phyloP scores from a whole-genome alignment of 2,329 filamentous ascomycete species.

The Davidsoniella eucalypti region DNA sequence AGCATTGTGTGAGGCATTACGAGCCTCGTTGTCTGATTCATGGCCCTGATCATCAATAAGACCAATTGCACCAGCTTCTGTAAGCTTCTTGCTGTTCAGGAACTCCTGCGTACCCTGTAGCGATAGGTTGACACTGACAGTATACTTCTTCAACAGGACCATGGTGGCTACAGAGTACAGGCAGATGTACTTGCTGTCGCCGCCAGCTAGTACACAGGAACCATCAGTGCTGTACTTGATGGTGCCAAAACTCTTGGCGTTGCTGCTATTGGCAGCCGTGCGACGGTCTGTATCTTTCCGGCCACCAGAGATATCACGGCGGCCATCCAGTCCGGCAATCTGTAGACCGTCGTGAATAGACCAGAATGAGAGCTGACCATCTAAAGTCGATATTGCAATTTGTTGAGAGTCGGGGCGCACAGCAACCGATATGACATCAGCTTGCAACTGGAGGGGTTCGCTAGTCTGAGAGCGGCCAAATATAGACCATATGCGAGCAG shows the following conservation, averaged over 20 bases:
- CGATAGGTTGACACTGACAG: conserved; percentile 88
- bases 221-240: conserved; percentile 89
- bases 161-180: conserved; percentile 89
- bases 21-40: conserved; percentile 48
- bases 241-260: conserved; percentile 77
- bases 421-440: conserved; percentile 74
- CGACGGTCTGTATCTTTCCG: conserved; percentile 75
- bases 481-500: conserved; percentile 89
- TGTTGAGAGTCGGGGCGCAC: conserved; percentile 84
- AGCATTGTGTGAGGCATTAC: conserved; percentile 69
- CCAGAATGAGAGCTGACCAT: conserved; percentile 94
- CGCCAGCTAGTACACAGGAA: conserved; percentile 72
- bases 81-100: conserved; percentile 80
- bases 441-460: conserved; percentile 80
- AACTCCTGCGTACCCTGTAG: conserved; percentile 94
- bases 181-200: conserved; percentile 98
- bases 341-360: conserved; percentile 76
- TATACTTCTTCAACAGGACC: conserved; percentile 85
- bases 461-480: conserved; percentile 89
- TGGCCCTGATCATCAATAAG: conserved; percentile 60
- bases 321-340: conserved; percentile 70
- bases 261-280: conserved; percentile 77
- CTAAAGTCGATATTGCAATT: conserved; percentile 77
- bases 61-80: conserved; percentile 70
- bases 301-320: conserved; percentile 83